These are phyloP conservation scores for Miamiensis avidus DNA, from an alignment of 169 alveolate genomes.

Conservation along the genomic window DNA sequence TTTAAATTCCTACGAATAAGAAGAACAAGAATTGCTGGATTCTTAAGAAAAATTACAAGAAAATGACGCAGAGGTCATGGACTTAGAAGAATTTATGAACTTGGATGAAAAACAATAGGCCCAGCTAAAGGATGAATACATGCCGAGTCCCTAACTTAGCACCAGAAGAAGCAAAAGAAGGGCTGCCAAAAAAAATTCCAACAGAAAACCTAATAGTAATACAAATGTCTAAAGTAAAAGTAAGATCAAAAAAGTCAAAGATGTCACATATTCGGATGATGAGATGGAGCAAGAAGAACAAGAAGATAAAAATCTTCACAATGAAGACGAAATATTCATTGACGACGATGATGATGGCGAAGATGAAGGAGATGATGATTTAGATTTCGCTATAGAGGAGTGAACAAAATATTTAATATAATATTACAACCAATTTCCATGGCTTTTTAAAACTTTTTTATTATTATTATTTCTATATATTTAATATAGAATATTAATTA, in stretches of 20 bases:
- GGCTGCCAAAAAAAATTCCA: not conserved
- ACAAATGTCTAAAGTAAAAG: too few species aligned
- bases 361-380: not conserved
- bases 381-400: not conserved
- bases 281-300: too few species aligned
- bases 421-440: too few species aligned
- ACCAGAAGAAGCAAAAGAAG: not conserved
- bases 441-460: too few species aligned
- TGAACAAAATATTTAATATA: too few species aligned
- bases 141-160: too few species aligned
- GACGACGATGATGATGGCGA: not conserved
- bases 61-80: not conserved
- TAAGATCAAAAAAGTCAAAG: not conserved
- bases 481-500: too few species aligned
- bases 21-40: too few species aligned
- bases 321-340: not conserved
- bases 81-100: not conserved
- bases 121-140: too few species aligned
- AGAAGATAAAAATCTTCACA: too few species aligned
- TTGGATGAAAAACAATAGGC: not conserved
- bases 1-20: too few species aligned
- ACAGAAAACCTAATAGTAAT: not conserved
- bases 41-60: not conserved
- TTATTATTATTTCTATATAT: too few species aligned
- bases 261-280: not conserved